These are phyloP conservation scores for Suillus subluteus DNA, from an alignment of 768 basidiomycete species.

Conservation along the genomic window DNA sequence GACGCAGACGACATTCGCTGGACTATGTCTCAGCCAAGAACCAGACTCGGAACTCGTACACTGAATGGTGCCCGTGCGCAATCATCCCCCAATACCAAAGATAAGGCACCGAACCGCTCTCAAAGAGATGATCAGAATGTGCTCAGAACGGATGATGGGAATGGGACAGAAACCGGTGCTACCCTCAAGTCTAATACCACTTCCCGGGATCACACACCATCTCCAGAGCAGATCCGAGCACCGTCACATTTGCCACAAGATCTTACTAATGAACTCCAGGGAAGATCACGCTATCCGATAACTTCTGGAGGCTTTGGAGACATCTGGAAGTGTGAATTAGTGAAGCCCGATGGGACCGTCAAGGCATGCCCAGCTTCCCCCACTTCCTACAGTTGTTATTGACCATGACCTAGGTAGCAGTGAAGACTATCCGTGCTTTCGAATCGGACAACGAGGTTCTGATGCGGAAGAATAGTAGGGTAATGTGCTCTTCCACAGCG, in stretches of 20 bases:
- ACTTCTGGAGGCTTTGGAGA: neutral
- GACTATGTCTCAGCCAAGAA: too few relatives aligned
- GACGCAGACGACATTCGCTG: too few relatives aligned
- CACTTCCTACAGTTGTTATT: neutral
- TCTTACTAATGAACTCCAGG: neutral
- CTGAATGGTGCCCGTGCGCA: conserved; percentile 25
- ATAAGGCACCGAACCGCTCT: conserved; percentile 49
- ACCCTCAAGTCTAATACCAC: conserved; percentile 46
- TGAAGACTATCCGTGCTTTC: neutral
- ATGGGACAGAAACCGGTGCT: conserved; percentile 47
- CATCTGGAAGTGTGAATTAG: neutral
- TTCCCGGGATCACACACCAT: conserved; percentile 50
- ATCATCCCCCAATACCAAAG: conserved; percentile 28
- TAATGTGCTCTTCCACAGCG: neutral
- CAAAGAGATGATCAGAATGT: conserved; percentile 42
- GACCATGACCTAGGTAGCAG: neutral
- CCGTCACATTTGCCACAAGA: conserved; percentile 21
- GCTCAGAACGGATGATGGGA: conserved; percentile 50
- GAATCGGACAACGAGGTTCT: neutral
- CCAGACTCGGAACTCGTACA: conserved; percentile 28
- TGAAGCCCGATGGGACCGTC: neutral
- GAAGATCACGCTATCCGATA: neutral
- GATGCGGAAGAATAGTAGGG: neutral
- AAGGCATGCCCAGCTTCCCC: neutral
- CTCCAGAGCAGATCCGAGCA: conserved; percentile 59